phyloP scores from a whole-genome alignment of 805 yeast genomes.

The Saturnispora sanitii region DNA sequence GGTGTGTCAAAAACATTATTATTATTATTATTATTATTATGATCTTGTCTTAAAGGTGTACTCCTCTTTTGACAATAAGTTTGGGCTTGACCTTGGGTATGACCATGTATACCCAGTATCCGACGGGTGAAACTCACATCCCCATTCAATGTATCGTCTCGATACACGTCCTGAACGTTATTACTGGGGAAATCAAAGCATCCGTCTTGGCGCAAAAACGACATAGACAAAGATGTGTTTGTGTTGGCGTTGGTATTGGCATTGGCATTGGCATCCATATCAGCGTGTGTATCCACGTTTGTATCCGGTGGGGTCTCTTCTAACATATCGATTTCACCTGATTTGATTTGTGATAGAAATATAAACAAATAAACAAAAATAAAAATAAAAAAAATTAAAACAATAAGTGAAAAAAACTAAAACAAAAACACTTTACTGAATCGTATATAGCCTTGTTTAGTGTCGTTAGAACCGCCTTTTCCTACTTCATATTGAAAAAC shows the following conservation, averaged over 20 bases:
- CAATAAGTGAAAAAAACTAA: too few relatives aligned
- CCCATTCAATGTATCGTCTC: not conserved
- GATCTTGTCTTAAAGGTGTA: not conserved
- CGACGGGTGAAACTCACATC: not conserved
- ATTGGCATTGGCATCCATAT: not conserved
- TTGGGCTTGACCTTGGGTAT: not conserved
- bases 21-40: not conserved
- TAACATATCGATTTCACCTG: not conserved
- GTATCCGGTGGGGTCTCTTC: not conserved
- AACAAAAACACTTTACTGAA: not conserved
- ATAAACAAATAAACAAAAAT: not conserved
- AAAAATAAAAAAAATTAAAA: not conserved
- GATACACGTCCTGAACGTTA: conserved; percentile 3
- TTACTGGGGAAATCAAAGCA: not conserved
- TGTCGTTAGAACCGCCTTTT: too few relatives aligned
- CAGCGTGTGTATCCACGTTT: not conserved
- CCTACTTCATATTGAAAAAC: too few relatives aligned
- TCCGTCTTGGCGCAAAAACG: not conserved
- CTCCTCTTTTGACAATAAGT: too few relatives aligned
- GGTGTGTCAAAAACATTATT: conserved; percentile 11
- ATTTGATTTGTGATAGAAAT: not conserved
- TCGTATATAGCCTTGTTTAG: not conserved
- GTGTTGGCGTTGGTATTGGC: too few relatives aligned
- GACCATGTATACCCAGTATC: not conserved
- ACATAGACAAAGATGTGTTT: not conserved